Percentiles rank a stretch among this genome's conserved stretches.
phyloP scores from a whole-genome alignment of 192 early-diverging fungal genomes.

The Coemansia sp. region DNA sequence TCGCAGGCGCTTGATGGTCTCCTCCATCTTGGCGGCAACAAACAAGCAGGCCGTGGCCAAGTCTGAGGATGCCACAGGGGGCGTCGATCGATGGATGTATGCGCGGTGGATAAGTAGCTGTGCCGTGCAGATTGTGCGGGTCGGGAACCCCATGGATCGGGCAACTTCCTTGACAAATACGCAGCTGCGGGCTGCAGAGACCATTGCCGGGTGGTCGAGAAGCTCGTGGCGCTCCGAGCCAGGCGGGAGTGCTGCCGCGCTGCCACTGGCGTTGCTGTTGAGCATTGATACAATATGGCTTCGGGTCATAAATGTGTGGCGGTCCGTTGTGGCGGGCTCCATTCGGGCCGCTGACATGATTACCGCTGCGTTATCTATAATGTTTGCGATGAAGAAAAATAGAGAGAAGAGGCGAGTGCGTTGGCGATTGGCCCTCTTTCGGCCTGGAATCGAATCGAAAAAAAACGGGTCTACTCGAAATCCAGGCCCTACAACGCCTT shows the following conservation, averaged over 20 bases:
- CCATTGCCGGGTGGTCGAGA: conserved; percentile 31
- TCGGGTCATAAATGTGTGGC: conserved; percentile 33
- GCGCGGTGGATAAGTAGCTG: conserved; percentile 45
- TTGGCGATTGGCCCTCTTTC: too few relatives aligned
- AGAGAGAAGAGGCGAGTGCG: neutral
- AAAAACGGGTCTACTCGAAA: too few relatives aligned
- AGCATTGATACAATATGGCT: conserved; percentile 30
- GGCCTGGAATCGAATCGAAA: too few relatives aligned
- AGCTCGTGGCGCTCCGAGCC: conserved; percentile 24
- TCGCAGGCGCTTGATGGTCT: conserved; percentile 78
- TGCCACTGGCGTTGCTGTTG: conserved; percentile 6
- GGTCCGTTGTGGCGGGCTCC: conserved; percentile 1
- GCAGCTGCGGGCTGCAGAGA: conserved; percentile 33
- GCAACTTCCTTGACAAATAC: conserved; percentile 39
- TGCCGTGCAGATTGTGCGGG: conserved; percentile 42
- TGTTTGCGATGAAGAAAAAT: neutral
- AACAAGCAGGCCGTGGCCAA: conserved; percentile 68
- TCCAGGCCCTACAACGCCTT: too few relatives aligned
- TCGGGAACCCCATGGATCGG: conserved; percentile 33
- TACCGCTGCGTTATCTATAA: neutral
- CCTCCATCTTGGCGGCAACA: conserved; percentile 83
- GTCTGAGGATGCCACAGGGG: conserved; percentile 19
- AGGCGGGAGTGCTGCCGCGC: neutral
- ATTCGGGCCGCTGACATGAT: conserved; percentile 1
- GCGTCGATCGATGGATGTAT: conserved; percentile 29